A percentile compares a stretch with the other conserved stretches of the same genome.
Evolutionary conservation across 371 early-diverging fungal species (phyloP).

Genomic region (Phascolomyces articulosus): DNA sequence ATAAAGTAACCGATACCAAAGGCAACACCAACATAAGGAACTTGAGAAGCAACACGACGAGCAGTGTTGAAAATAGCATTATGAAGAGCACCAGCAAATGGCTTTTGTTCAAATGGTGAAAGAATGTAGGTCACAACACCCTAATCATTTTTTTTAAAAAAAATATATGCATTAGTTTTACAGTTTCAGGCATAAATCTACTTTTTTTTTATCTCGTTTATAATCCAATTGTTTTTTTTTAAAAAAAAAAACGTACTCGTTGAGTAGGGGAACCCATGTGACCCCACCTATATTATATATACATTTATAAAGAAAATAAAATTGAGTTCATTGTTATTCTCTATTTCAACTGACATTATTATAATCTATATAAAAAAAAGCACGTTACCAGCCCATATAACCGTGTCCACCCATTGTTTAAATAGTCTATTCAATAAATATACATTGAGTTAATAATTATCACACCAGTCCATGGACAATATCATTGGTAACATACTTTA

Average conservation of each 20-base stretch:
- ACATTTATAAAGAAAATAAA: not conserved
- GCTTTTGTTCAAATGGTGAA: slow-evolving; percentile 81
- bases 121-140: slow-evolving; percentile 75
- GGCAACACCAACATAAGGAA: slow-evolving; percentile 75
- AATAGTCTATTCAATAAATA: not conserved
- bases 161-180: not conserved
- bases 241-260: slow-evolving; percentile 44
- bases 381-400: slow-evolving; percentile 50
- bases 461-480: too few species aligned
- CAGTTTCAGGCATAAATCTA: not conserved
- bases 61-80: slow-evolving; percentile 81
- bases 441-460: not conserved
- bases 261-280: slow-evolving; percentile 76
- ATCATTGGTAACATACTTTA: not conserved
- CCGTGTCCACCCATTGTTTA: slow-evolving; percentile 38
- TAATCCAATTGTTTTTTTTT: too few species aligned
- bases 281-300: slow-evolving; percentile 68
- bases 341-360: not conserved
- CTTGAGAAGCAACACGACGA: slow-evolving; percentile 73
- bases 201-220: not conserved
- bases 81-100: slow-evolving; percentile 74
- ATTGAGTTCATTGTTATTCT: not conserved
- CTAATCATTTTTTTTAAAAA: slow-evolving; percentile 25
- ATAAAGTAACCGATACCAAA: slow-evolving; percentile 64
- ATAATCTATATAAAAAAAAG: not conserved